phyloP scores from a whole-genome alignment of 2,329 filamentous ascomycete genomes.

The Dactylellina parvicollis region DNA sequence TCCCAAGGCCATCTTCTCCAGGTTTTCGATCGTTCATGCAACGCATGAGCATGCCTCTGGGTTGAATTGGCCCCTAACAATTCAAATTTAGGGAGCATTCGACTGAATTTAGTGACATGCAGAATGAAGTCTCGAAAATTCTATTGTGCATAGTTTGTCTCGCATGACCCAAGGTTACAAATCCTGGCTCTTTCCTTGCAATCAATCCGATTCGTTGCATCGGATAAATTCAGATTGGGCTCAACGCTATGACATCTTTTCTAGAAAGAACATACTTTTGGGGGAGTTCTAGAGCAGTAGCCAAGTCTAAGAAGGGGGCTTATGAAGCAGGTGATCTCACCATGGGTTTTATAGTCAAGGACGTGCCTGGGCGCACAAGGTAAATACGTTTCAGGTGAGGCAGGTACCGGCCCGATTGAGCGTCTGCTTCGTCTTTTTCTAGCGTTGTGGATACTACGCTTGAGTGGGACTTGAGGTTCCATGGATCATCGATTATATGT shows the following conservation, averaged over 20 bases:
- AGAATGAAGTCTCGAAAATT: conserved; percentile 17
- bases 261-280: conserved; percentile 33
- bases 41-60: conserved; percentile 15
- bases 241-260: conserved; percentile 28
- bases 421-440: neutral
- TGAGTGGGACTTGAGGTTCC: conserved; percentile 20
- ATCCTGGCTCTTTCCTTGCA: conserved; percentile 42
- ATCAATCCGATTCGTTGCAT: conserved; percentile 53
- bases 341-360: conserved; percentile 17
- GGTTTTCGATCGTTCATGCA: conserved; percentile 1
- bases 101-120: conserved; percentile 9
- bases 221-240: conserved; percentile 52
- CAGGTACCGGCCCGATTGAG: conserved; percentile 41
- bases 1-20: conserved; percentile 12
- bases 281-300: neutral
- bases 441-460: neutral
- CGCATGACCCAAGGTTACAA: conserved; percentile 42
- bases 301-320: conserved; percentile 21
- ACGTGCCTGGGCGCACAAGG: conserved; percentile 5
- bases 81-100: conserved; percentile 27
- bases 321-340: conserved; percentile 37
- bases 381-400: conserved; percentile 34
- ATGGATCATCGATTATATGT: conserved; percentile 22
- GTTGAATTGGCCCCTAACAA: conserved; percentile 16
- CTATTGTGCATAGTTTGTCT: conserved; percentile 27